Percentiles rank a stretch among this genome's conserved stretches.
Evolutionary conservation across 345 rosid genomes (phyloP).

Genomic region (Eutrema japonicum): DNA sequence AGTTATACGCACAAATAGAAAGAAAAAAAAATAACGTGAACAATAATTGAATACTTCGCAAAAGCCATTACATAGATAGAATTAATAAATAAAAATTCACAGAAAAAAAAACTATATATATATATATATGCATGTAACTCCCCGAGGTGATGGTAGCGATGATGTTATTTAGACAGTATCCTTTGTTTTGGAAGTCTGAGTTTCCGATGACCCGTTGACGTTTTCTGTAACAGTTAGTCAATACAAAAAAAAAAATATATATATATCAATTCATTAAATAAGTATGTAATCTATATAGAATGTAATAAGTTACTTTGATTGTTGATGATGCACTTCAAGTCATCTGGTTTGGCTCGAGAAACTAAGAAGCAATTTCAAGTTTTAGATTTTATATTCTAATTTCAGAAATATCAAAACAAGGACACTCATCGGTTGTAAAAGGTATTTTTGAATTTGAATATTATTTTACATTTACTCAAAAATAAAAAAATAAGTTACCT

Average conservation of each 20-base stretch:
- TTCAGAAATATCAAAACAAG: no score
- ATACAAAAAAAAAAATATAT: background rate
- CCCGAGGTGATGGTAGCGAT: background rate
- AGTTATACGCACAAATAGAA: no score
- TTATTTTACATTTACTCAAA: no score
- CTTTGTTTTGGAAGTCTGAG: constrained; percentile 14
- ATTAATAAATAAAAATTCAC: background rate
- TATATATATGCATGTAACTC: no score
- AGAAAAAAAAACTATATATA: background rate
- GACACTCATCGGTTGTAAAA: no score
- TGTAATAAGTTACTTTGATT: constrained; percentile 13
- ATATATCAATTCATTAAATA: background rate
- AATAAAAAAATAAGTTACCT: constrained; percentile 3
- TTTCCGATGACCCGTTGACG: background rate
- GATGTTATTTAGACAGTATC: constrained; percentile 18
- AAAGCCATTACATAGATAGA: background rate
- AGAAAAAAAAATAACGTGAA: no score
- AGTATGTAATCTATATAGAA: background rate
- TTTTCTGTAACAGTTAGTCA: background rate
- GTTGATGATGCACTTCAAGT: no score
- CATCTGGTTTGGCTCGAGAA: no score
- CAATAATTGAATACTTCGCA: background rate
- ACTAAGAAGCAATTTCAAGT: no score
- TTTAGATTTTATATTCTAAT: no score
- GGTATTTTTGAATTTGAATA: no score